Base-by-base conservation (phyloP, 1,284 basidiomycete species). In the Psilocybe mexicana region DNA sequence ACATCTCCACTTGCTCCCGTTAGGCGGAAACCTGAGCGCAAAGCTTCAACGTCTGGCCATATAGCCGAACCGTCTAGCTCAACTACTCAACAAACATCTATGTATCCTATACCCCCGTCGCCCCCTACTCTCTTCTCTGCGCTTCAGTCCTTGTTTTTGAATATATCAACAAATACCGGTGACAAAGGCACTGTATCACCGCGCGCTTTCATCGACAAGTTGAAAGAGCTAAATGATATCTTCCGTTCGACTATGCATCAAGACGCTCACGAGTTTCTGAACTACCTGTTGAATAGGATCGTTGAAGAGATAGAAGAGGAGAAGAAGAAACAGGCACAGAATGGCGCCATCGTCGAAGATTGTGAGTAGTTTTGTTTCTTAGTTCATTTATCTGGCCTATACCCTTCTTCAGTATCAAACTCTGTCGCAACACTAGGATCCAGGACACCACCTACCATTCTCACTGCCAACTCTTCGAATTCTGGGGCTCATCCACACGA, bases 201-300 rank as follows among this genome's bases (percentile, higher is more conserved):
- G 2, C 85, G 88, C 60, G 91, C 91, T 28, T 92, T 98, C 73
- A 88, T 98, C 69, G 88, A 93, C 65, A 95, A 95, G 68, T 83
- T 97, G 66, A 92, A 92, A 71, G 86, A 92, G 69, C 79, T 93
- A 69, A 96, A 96, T 73, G 91, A 91, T 67, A 80, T 89, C 54
- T 98, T 95, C 72, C 84, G 92, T 54, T 88, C 87, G 40, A 89
- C 88, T 28, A 90, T 89, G 82, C 96, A 96, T 69, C 95, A 98
- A 70, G 96, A 98, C 71, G 95, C 95, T 1, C 95, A 98, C 72
- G 96, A 99, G 75, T 98, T 99, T 74, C 80, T 98, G 54, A 98
- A 96, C 71, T 97, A 92, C 76, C 76, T 98, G 33, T 79, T 99
- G 60, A 99, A 99, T 73, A 88, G 85, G 72, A 88, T 98, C 53